A percentile compares a stretch with the other conserved stretches of the same genome.
Conservation (phyloP, 768 basidiomycete species). For the Podaxis sp. region DNA sequence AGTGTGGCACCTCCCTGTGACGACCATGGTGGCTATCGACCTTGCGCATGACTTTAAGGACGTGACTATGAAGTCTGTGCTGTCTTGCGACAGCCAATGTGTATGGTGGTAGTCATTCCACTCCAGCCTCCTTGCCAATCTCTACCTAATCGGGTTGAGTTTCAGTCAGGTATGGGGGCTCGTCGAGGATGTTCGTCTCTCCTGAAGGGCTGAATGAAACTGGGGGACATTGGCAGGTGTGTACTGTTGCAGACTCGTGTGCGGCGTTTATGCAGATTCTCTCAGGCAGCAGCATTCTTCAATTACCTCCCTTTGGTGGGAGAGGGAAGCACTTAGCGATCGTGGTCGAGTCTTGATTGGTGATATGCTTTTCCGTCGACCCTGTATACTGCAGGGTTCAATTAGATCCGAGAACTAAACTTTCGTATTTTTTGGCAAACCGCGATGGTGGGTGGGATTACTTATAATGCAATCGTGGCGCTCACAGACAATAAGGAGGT, state of each 20-base stretch:
- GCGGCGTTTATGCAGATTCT: not conserved
- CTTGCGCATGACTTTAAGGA: not conserved
- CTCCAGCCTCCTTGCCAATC: not conserved
- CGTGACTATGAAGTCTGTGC: not conserved
- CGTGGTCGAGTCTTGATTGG: not conserved
- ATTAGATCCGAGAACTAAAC: not conserved
- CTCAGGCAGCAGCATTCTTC: not conserved
- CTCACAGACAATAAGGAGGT: not conserved
- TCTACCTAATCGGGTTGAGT: not conserved
- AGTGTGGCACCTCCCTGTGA: not conserved
- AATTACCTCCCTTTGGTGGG: conserved; percentile 8
- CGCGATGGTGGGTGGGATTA: not conserved
- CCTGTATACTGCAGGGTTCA: conserved; percentile 5
- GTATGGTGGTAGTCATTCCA: not conserved
- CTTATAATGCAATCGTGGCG: not conserved
- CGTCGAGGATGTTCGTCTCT: not conserved
- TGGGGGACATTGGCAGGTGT: not conserved
- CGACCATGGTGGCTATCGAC: not conserved
- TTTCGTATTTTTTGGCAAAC: not conserved
- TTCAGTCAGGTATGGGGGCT: not conserved
- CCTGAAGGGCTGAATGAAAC: not conserved
- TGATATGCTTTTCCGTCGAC: conserved; percentile 10
- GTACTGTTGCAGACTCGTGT: not conserved
- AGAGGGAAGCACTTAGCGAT: not conserved
- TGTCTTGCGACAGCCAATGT: not conserved